Evolutionary conservation across 2,329 filamentous ascomycete species (phyloP).

Genomic region (Aschersonia sp.): DNA sequence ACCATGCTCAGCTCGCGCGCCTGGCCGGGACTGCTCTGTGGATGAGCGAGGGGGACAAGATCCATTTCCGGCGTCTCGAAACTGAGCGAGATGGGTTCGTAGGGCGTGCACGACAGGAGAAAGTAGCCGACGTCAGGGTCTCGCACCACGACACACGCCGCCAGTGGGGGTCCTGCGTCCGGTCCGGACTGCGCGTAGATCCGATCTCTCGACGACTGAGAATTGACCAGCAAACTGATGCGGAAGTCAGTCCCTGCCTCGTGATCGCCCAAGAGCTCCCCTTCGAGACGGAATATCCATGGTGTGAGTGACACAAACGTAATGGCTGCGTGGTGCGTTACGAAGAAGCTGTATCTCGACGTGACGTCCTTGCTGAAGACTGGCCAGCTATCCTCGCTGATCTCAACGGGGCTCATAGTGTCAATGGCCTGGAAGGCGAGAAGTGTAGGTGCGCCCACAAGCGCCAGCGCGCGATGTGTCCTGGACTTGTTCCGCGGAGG

Average conservation of each 20-base stretch:
- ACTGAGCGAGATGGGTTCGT: constrained; percentile 41
- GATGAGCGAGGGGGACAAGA: constrained; percentile 20
- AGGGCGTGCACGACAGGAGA: constrained; percentile 42
- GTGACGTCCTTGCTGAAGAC: constrained; percentile 46
- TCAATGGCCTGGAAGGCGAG: constrained; percentile 50
- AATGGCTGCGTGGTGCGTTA: constrained; percentile 47
- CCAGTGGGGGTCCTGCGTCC: constrained; percentile 32
- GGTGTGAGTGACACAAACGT: constrained; percentile 44
- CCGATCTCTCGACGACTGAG: constrained; percentile 42
- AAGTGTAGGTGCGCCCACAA: constrained; percentile 31
- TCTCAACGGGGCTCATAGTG: constrained; percentile 38
- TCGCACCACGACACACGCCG: constrained; percentile 37
- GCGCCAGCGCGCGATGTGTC: constrained; percentile 22
- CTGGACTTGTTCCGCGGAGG: constrained; percentile 40
- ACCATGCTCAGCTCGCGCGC: constrained; percentile 26
- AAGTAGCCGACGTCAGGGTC: constrained; percentile 53
- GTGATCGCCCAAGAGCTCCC: constrained; percentile 40
- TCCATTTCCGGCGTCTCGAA: constrained; percentile 45
- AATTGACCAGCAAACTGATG: constrained; percentile 43
- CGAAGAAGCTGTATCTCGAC: constrained; percentile 48
- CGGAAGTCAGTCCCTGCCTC: constrained; percentile 47
- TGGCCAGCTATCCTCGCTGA: constrained; percentile 44
- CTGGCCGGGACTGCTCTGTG: constrained; percentile 26
- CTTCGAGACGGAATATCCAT: constrained; percentile 51
- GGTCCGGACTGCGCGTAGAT: constrained; percentile 38